Base-by-base conservation (phyloP, 2,329 filamentous ascomycete genomes). In the Plenodomus lindquistii region DNA sequence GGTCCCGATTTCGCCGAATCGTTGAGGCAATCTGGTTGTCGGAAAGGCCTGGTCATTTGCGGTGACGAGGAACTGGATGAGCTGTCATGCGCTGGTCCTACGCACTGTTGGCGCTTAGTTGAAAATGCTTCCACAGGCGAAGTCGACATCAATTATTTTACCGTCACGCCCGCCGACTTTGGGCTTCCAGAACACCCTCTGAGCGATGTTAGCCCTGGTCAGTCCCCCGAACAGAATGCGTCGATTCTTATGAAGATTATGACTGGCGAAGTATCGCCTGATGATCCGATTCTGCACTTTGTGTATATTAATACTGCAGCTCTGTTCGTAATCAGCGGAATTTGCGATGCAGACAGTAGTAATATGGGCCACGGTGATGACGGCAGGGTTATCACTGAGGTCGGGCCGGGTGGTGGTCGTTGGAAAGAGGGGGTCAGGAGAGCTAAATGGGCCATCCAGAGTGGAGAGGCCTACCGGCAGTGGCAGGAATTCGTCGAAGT, bases 21-120 rank as follows among this genome's bases (percentile, higher is more conserved):
- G 0, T 77, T 99, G 42, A 82, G 81, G 29, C 80, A 94, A 59
- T 82, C 84, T 15, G 92, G 92, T 20, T 85, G 85, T 36, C 85
- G 79, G 54, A 97, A 97, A 73, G 92, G 89, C 2, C 77, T 99
- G 73, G 83, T 99, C 18, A 89, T 97, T 16, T 99, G 93, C 67
- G 94, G 94, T 37, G 87, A 89, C 58, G 95, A 97, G 75, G 91
- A 97, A 62, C 84, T 99, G 22, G 94, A 99, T 69, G 94, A 99
- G 76, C 84, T 99, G 53, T 94, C 89, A 62, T 97, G 93, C 61
- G 94, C 93, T 1, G 93, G 94, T 0, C 80, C 81, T 29, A 96
- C 92, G 2, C 85, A 89, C 64, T 96, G 92, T 81, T 99, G 94
- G 94, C 85, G 85, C 74, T 75, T 97, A 20, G 77, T 77, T 4